These are phyloP conservation scores for Gossypioides kirkii DNA, from an alignment of 345 rosid species.

Conservation along the genomic window DNA sequence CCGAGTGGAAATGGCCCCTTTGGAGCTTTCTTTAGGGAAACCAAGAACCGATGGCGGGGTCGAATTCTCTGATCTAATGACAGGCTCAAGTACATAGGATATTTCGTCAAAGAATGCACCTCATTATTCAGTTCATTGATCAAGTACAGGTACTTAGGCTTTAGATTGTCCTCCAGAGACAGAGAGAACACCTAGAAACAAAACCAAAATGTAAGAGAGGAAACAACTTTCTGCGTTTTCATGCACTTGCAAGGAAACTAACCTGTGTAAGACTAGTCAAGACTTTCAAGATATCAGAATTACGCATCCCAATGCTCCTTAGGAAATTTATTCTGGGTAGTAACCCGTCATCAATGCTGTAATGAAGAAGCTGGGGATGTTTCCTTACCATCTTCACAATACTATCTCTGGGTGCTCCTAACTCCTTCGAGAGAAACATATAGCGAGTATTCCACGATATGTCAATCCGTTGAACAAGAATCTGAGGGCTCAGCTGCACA, in stretches of 20 bases:
- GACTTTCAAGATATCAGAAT: constrained; percentile 86
- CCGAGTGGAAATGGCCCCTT: constrained; percentile 94
- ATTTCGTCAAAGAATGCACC: constrained; percentile 73
- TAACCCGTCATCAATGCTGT: constrained; percentile 86
- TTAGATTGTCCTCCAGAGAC: constrained; percentile 85
- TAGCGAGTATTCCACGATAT: constrained; percentile 88
- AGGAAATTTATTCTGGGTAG: constrained; percentile 90
- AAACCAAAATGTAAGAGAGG: constrained; percentile 1
- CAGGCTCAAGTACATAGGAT: constrained; percentile 84
- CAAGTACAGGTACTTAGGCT: constrained; percentile 88
- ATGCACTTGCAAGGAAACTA: constrained; percentile 8
- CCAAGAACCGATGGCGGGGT: constrained; percentile 86
- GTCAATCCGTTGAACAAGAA: constrained; percentile 90
- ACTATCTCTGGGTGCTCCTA: constrained; percentile 89
- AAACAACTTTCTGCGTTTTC: background rate
- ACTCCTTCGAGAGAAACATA: constrained; percentile 77
- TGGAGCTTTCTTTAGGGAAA: constrained; percentile 82
- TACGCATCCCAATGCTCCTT: constrained; percentile 79
- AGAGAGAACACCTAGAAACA: constrained; percentile 73
- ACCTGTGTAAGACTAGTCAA: constrained; percentile 97
- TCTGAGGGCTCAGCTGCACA: constrained; percentile 91
- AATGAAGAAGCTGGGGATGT: constrained; percentile 94
- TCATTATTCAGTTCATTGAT: constrained; percentile 75
- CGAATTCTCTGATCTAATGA: constrained; percentile 92
- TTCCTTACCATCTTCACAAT: constrained; percentile 88